phyloP scores from a whole-genome alignment of 148 eudicot species.

The Amaranthus cruentus region DNA sequence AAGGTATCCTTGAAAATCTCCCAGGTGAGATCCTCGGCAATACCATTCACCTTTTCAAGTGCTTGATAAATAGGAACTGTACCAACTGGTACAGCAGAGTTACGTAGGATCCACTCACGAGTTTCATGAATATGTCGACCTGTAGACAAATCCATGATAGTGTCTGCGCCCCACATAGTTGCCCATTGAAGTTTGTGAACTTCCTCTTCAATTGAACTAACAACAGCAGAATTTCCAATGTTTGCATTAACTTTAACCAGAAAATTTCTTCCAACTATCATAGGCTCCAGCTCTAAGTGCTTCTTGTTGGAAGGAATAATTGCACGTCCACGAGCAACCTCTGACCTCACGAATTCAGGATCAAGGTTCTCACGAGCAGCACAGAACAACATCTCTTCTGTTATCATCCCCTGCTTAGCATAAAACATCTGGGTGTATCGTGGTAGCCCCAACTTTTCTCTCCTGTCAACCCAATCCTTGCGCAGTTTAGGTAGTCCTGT shows the following conservation, averaged over 20 bases:
- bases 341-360: conserved; percentile 92
- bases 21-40: conserved; percentile 91
- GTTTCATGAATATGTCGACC: conserved; percentile 98
- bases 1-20: conserved; percentile 82
- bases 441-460: conserved; percentile 75
- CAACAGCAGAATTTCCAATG: conserved; percentile 96
- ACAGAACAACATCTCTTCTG: conserved; percentile 91
- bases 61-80: conserved; percentile 99
- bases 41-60: conserved; percentile 87
- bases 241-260: conserved; percentile 94
- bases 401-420: conserved; percentile 84
- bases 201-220: conserved; percentile 97
- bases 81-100: conserved; percentile 94
- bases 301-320: conserved; percentile 96
- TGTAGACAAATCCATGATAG: conserved; percentile 95
- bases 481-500: conserved; percentile 88
- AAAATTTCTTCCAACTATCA: conserved; percentile 96
- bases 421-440: conserved; percentile 98
- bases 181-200: conserved; percentile 99
- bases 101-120: conserved; percentile 95
- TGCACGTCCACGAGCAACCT: conserved; percentile 98
- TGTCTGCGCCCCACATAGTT: conserved; percentile 99
- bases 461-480: conserved; percentile 75
- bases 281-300: conserved; percentile 91
- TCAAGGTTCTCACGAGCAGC: conserved; percentile 94